Base-by-base conservation (phyloP, 345 rosid genomes). In the Camelina hispida region DNA sequence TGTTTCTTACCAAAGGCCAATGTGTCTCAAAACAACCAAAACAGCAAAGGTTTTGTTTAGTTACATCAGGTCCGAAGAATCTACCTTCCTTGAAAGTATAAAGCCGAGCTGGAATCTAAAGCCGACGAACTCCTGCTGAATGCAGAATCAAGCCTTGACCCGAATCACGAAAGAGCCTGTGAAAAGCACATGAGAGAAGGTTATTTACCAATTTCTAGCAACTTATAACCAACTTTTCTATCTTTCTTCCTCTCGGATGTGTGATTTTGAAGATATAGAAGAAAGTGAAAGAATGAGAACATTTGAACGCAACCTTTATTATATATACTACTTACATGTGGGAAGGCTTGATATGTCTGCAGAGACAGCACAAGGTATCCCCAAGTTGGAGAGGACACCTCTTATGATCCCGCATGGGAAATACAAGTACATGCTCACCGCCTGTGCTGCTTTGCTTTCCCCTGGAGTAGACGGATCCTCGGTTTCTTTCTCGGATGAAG, bases 401-500 rank as follows among this genome's bases (percentile, higher is more conserved):
- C 96, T 84, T 66, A 95, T 93, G 66, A 95, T 93, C 69, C 99
- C 98, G 78, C 98, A 93, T 1, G 99, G 98, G 62, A 93, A 93
- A 81, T 96, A 91, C 48, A 91, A 81, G 81, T 89, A 83, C 98
- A 93, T 89, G 83, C 93, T 90, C 84, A 85, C 83, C 0, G 91
- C 88, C 74, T 89, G 90, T 32, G 91, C 78, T 53, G 87, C 83
- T 83, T 88, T 87, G 78, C 74, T 85, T 65, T 95, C 98, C 3
- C 84, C 84, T 53, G 73, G 34, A 17, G 77, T 76, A 47, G 87
- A 67, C 47, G 92, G 80, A 78, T 90, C 97, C 71, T 81, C 83
- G 1, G 90, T 65, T 37, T 73, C 80, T 79, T 72, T 82, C 68
- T 88, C 96, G 48, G 79, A 50, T 35, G 92, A 71, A 70, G 87